Base-by-base conservation (phyloP, 495 filamentous ascomycete genomes). In the Hypoxylon subgilvum region DNA sequence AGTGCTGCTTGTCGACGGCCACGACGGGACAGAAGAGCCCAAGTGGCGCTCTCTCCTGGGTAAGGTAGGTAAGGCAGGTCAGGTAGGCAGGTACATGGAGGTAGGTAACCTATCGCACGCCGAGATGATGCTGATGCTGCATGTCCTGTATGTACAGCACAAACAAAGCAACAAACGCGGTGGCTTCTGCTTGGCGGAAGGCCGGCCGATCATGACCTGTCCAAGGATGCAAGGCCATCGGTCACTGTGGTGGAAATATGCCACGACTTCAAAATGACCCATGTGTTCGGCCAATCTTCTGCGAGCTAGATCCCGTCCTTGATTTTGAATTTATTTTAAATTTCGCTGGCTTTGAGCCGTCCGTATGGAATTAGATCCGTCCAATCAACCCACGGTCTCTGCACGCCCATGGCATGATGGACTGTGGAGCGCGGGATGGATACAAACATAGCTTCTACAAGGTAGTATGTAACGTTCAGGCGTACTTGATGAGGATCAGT, bases 381-480 rank as follows among this genome's bases (percentile, higher is more conserved):
- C 61, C 54, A 59, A 64, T 59, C 49, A 64, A 22, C 40, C 54
- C 4, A 18, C 49, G 25, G 25, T n/a, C 35, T 41, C 35, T 54
- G 17, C 43, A 32, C 40, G 61, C 46, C 44, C 42, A 54, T n/a
- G 36, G 38, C 40, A 55, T 53, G 43, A 46, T 47, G 44, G 41
- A 49, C 52, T 50, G 49, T 64, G 61, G 61, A 55, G 61, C 61
- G 61, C 40, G 54, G 54, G 49, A 58, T 53, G 54, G 50, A 64
- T 55, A 55, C 54, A 51, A 51, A 55, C 54, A 51, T 46, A 59
- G 18, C 16, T 28, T 63, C 61, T 59, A 64, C 61, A 54, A 64
- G 54, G 61, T 64, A 55, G 61, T 58, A 64, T 64, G 54, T 55
- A 64, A 64, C 61, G 54, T 64, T 64, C 45, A 52, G 61, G 50